phyloP scores from a whole-genome alignment of 2,329 filamentous ascomycete genomes.

The Coniochaeta ligniaria region DNA sequence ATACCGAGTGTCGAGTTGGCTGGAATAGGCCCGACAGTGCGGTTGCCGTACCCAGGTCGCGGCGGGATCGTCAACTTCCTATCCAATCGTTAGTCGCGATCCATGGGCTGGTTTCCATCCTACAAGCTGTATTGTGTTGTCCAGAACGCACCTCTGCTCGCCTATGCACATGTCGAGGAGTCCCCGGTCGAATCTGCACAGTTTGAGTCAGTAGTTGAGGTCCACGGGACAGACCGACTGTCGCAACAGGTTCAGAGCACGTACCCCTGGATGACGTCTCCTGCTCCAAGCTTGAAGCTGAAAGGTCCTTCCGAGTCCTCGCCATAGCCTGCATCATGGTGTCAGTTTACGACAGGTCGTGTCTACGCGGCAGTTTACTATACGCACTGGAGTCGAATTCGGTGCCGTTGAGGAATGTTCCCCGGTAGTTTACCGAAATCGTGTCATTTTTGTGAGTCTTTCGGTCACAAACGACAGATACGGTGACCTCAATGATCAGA shows the following conservation, averaged over 20 bases:
- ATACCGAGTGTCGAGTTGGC: slow-evolving; percentile 4
- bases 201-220: not conserved
- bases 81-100: not conserved
- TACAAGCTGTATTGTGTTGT: too few species aligned
- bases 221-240: too few species aligned
- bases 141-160: not conserved
- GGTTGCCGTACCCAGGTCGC: not conserved
- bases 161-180: slow-evolving; percentile 4
- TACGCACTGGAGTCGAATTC: slow-evolving; percentile 4
- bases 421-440: not conserved
- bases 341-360: not conserved
- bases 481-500: not conserved
- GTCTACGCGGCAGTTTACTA: too few species aligned
- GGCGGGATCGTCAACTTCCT: slow-evolving; percentile 3
- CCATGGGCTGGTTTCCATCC: not conserved
- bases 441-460: not conserved
- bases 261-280: slow-evolving; percentile 1
- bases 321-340: not conserved
- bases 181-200: not conserved
- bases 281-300: slow-evolving; percentile 1
- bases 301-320: not conserved
- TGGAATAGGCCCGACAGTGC: not conserved
- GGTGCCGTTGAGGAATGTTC: slow-evolving; percentile 1
- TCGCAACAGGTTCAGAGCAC: not conserved
- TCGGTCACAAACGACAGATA: slow-evolving; percentile 1